Base-by-base conservation (phyloP, 2,329 filamentous ascomycete species). In the Ramularia endophylla region DNA sequence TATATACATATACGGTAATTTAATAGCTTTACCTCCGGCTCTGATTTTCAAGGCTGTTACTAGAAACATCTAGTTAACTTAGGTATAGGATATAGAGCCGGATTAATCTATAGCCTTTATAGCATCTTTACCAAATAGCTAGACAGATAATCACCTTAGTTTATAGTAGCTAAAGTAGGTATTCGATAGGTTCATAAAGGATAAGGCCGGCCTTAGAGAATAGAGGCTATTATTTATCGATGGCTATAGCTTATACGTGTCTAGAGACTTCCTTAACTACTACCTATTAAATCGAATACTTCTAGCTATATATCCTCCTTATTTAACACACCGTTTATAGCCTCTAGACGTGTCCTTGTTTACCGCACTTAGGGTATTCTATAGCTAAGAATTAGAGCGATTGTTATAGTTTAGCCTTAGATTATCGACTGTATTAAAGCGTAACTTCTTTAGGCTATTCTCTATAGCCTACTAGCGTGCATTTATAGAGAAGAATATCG, bases 1-100 rank as follows among this genome's bases (percentile, higher is more conserved):
- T 18, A 36, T 28, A 15, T 38, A 35, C 18, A 51, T 53, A 27
- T 51, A 33, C 40, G 37, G n/a, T n/a, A n/a, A n/a, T n/a, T 17
- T 20, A 29, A 51, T 49, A 34, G 43, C 20, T 47, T 19, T 33
- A 33, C 31, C 11, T 6, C 22, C 22, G 6, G 11, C 6, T 11
- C 22, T 25, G 6, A 25, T 25, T 11, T 25, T 6, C 11, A 25
- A 25, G 22, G 22, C 22, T 25, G 11, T 25, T 25, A 25, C 22
- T 25, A 25, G 22, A 6, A 25, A 25, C 11, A 25, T 25, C 11
- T 25, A 25, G 22, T 25, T 11, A 6, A 25, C 22, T 25, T 25
- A 25, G 22, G 11, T 11, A 6, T 25, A 25, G 22, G 22, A 25
- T 25, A 6, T 25, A 6, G 11, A 25, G 6, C 6, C 22, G 22